Evolutionary conservation across 1,284 basidiomycete genomes (phyloP).

Genomic region (Tausonia pullulans): DNA sequence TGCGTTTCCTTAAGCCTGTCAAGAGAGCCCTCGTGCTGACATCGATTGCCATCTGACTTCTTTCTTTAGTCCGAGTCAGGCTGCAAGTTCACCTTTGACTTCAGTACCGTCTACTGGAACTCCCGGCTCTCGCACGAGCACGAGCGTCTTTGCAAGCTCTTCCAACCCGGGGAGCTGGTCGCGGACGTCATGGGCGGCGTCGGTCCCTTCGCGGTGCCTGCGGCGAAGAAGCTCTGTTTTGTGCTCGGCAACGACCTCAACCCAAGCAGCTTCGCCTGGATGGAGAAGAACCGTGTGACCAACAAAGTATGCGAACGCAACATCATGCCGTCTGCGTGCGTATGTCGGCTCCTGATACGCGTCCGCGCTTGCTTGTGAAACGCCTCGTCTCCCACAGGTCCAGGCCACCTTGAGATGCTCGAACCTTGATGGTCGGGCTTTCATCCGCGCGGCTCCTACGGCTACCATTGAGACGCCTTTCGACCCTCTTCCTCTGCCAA

Average conservation of each 20-base stretch:
- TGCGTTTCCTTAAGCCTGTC: neutral
- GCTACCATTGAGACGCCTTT: constrained; percentile 39
- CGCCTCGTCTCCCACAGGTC: constrained; percentile 43
- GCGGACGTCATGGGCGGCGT: constrained; percentile 96
- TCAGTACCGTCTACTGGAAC: constrained; percentile 96
- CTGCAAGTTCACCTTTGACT: constrained; percentile 87
- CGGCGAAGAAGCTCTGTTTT: constrained; percentile 75
- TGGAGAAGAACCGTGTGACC: constrained; percentile 56
- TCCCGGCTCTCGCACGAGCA: constrained; percentile 88
- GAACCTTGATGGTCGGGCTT: constrained; percentile 73
- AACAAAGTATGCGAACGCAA: constrained; percentile 50
- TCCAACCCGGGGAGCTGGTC: constrained; percentile 53
- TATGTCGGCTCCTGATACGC: neutral
- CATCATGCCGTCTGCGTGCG: neutral
- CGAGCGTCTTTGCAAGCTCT: constrained; percentile 59
- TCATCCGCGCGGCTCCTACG: constrained; percentile 41
- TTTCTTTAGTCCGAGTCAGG: constrained; percentile 57
- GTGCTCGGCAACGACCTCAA: constrained; percentile 93
- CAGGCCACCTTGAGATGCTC: constrained; percentile 51
- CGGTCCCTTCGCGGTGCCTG: constrained; percentile 90
- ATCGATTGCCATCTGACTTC: neutral
- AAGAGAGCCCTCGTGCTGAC: neutral
- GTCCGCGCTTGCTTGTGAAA: neutral
- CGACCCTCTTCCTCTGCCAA: constrained; percentile 37
- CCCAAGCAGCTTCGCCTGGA: constrained; percentile 69